A percentile compares a stretch with the other conserved stretches of the same genome.
Conservation (phyloP, 495 filamentous ascomycete species). For the Penicillium riverlandense region DNA sequence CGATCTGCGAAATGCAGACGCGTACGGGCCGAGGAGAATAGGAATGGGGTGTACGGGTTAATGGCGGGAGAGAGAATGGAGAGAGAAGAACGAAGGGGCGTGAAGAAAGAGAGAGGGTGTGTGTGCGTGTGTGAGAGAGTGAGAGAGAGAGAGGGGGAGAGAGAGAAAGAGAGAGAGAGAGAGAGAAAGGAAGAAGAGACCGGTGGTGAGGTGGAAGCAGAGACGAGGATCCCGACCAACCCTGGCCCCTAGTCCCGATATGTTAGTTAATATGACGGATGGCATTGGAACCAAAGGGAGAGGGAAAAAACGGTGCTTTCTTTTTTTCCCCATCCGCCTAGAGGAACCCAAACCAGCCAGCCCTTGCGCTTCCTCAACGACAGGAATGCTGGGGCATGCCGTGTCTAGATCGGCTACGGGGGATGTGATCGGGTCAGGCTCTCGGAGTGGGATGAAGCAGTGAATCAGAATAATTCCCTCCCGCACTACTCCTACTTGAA, state of each 20-base stretch:
- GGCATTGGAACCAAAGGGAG: conserved; percentile 25
- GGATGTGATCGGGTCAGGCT: too few relatives aligned
- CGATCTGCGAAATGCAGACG: background rate
- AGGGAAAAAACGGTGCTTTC: conserved; percentile 2
- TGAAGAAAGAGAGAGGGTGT: conserved; percentile 6
- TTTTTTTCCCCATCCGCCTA: too few relatives aligned
- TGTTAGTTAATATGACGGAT: conserved; percentile 47
- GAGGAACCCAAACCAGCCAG: too few relatives aligned
- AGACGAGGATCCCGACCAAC: conserved; percentile 31
- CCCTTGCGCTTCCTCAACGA: background rate
- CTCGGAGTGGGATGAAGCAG: too few relatives aligned
- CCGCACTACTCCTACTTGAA: too few relatives aligned
- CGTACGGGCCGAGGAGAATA: too few relatives aligned
- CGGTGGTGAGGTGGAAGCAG: conserved; percentile 18
- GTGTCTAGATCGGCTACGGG: too few relatives aligned
- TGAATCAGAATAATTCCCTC: too few relatives aligned
- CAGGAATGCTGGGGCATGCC: too few relatives aligned
- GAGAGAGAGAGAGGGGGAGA: conserved; percentile 9
- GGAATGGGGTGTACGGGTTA: too few relatives aligned
- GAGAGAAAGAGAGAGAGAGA: conserved; percentile 9
- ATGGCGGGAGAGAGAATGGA: background rate
- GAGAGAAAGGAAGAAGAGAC: conserved; percentile 12
- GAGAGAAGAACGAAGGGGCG: conserved; percentile 1
- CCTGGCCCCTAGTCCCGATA: conserved; percentile 40
- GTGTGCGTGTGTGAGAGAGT: background rate